phyloP scores from a whole-genome alignment of 164 flowering plant species.

The Protea cynaroides region DNA sequence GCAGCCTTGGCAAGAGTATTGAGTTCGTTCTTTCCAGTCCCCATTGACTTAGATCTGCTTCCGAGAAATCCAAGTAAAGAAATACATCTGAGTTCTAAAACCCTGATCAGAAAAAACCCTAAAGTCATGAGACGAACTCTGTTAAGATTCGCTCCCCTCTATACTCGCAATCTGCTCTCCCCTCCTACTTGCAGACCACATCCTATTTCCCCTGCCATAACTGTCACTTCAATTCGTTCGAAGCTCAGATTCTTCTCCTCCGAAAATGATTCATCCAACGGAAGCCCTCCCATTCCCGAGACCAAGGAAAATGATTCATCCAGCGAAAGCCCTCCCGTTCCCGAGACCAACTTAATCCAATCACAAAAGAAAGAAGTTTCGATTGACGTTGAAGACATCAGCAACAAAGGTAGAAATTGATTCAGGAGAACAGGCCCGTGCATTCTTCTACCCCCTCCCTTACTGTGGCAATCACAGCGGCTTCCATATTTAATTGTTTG shows the following conservation, averaged over 20 bases:
- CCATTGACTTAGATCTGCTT: too few species aligned
- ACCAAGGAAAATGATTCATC: constrained; percentile 23
- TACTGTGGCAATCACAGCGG: too few species aligned
- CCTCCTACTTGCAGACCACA: constrained; percentile 7
- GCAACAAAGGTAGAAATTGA: constrained; percentile 32
- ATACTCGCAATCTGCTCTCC: constrained; percentile 16
- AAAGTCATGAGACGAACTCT: constrained; percentile 30
- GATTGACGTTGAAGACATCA: constrained; percentile 31
- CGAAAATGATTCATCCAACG: constrained; percentile 18
- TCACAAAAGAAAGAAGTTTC: constrained; percentile 16
- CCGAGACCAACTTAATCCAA: constrained; percentile 13
- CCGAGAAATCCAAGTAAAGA: too few species aligned
- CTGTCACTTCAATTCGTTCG: constrained; percentile 14
- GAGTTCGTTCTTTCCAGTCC: too few species aligned
- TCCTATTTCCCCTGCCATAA: constrained; percentile 7
- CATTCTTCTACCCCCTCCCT: background rate
- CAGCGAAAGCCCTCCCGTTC: constrained; percentile 12
- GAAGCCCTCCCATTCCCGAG: too few species aligned
- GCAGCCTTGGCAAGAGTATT: too few species aligned
- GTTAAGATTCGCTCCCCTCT: constrained; percentile 18
- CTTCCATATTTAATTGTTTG: too few species aligned
- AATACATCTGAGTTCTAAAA: too few species aligned
- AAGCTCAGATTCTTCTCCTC: constrained; percentile 33
- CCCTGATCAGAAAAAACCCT: too few species aligned
- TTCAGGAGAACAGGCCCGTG: background rate